Evolutionary conservation across 139 green algal genomes (phyloP).

Genomic region (Mesostigma viride): DNA sequence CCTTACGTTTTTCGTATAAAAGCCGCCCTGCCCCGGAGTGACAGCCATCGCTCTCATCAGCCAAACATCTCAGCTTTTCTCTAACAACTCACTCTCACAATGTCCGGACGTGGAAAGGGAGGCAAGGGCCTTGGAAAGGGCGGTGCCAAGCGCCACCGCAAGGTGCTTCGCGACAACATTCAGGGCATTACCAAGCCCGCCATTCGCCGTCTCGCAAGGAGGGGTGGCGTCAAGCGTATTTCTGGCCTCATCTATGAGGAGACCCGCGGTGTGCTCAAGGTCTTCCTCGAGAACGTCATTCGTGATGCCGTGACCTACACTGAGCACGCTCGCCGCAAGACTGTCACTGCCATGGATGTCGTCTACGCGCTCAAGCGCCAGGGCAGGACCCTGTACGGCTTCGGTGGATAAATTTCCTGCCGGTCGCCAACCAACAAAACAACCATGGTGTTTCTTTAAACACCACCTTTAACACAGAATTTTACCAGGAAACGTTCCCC

Average conservation of each 20-base stretch:
- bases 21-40: too few species aligned
- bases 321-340: conserved; percentile 92
- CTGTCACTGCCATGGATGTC: conserved; percentile 88
- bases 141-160: conserved; percentile 50
- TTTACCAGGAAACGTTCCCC: too few species aligned
- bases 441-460: neutral
- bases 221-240: conserved; percentile 70
- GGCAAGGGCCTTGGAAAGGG: conserved; percentile 48
- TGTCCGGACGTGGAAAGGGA: conserved; percentile 44
- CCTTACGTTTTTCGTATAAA: too few species aligned
- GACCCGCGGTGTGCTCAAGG: conserved; percentile 57
- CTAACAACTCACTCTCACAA: too few species aligned
- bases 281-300: conserved; percentile 49
- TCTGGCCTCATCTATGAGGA: conserved; percentile 85
- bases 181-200: conserved; percentile 86
- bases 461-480: too few species aligned
- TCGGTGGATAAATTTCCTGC: conserved; percentile 72
- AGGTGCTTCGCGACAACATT: conserved; percentile 77
- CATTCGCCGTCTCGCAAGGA: conserved; percentile 66
- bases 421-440: neutral
- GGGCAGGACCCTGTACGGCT: conserved; percentile 91
- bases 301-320: conserved; percentile 93
- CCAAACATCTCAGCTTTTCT: too few species aligned
- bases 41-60: too few species aligned
- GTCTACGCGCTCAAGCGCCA: conserved; percentile 92